Evolutionary conservation across 305 asterid genomes (phyloP).

Genomic region (Rubia tinctorum): DNA sequence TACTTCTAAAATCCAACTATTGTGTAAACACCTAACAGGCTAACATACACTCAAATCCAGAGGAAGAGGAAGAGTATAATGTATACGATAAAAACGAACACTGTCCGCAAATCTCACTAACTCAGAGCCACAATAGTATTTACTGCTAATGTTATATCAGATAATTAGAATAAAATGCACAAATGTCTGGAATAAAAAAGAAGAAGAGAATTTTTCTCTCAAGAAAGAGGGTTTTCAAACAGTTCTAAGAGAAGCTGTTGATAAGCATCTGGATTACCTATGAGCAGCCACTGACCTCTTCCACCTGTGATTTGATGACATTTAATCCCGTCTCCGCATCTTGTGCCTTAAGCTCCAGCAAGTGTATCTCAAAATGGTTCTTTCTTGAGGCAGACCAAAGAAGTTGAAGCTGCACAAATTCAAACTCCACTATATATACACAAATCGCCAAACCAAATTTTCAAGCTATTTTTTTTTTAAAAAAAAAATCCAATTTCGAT

Average conservation of each 20-base stretch:
- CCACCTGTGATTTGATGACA: constrained; percentile 41
- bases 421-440: constrained; percentile 12
- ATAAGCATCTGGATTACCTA: neutral
- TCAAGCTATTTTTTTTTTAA: constrained; percentile 11
- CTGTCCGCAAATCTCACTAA: neutral
- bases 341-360: constrained; percentile 47
- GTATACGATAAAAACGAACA: neutral
- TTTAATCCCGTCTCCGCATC: constrained; percentile 58
- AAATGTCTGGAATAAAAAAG: neutral
- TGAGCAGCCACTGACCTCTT: constrained; percentile 38
- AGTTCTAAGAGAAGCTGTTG: neutral
- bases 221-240: neutral
- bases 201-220: neutral
- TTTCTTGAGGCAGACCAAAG: constrained; percentile 70
- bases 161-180: neutral
- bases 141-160: neutral
- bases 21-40: neutral
- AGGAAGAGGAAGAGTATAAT: no score
- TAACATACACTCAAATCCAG: neutral
- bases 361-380: constrained; percentile 64
- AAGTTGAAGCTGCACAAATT: constrained; percentile 51
- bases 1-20: neutral
- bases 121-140: neutral
- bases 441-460: constrained; percentile 14
- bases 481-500: neutral